phyloP scores from a whole-genome alignment of 768 basidiomycete species.

The Tulasnella sp. region DNA sequence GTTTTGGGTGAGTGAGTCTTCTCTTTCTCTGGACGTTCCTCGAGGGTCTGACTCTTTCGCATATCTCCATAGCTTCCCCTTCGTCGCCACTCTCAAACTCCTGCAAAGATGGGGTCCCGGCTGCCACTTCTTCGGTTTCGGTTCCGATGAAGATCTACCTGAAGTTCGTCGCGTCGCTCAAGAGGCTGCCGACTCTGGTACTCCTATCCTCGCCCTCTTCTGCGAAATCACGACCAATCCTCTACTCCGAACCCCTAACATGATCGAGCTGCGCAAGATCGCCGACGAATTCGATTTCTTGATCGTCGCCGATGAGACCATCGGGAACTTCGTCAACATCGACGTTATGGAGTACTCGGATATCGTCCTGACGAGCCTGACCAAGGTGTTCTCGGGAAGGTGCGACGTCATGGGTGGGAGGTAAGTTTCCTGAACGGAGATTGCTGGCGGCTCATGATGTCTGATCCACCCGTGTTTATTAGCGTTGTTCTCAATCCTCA shows the following conservation, averaged over 20 bases:
- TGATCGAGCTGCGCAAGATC: conserved; percentile 69
- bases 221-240: conserved; percentile 42
- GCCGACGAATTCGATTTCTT: conserved; percentile 81
- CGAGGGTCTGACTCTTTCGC: too few relatives aligned
- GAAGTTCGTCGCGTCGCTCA: too few relatives aligned
- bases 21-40: too few relatives aligned
- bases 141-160: too few relatives aligned
- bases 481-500: too few relatives aligned
- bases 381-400: conserved; percentile 92
- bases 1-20: too few relatives aligned
- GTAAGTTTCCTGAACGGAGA: conserved; percentile 46
- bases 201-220: too few relatives aligned
- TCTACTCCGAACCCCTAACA: conserved; percentile 76
- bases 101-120: too few relatives aligned
- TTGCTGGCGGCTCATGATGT: neutral
- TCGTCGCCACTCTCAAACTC: too few relatives aligned
- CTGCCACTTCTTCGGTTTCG: too few relatives aligned
- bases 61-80: too few relatives aligned
- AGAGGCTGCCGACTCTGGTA: too few relatives aligned
- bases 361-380: conserved; percentile 84
- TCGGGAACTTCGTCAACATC: conserved; percentile 93
- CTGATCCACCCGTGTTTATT: conserved; percentile 53
- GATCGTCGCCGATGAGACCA: conserved; percentile 87
- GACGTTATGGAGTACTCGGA: conserved; percentile 83
- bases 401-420: conserved; percentile 97